Evolutionary conservation across 805 yeast genomes (phyloP).

Genomic region (Lipomyces kockii): DNA sequence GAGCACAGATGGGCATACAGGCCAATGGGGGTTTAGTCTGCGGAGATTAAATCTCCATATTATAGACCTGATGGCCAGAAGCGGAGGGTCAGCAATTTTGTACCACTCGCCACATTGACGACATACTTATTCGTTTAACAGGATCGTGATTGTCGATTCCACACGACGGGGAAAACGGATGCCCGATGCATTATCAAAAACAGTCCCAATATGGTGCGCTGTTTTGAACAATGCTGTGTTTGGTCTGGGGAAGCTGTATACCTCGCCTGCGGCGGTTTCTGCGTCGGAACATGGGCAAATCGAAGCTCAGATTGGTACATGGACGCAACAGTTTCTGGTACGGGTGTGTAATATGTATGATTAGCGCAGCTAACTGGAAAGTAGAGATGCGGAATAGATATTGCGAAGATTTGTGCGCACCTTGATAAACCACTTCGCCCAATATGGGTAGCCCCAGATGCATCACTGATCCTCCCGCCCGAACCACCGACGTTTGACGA

Average conservation of each 20-base stretch:
- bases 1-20: slow-evolving; percentile 88
- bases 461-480: slow-evolving; percentile 42
- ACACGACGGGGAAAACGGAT: slow-evolving; percentile 82
- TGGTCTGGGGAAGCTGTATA: slow-evolving; percentile 45
- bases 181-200: slow-evolving; percentile 87
- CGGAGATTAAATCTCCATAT: slow-evolving; percentile 78
- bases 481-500: slow-evolving; percentile 45
- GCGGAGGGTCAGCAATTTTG: slow-evolving; percentile 48
- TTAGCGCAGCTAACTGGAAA: not conserved
- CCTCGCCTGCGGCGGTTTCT: slow-evolving; percentile 62
- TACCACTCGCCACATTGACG: not conserved
- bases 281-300: slow-evolving; percentile 62
- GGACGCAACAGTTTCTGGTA: slow-evolving; percentile 53
- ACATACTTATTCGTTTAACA: not conserved
- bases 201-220: slow-evolving; percentile 91
- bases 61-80: slow-evolving; percentile 52
- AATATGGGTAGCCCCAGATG: slow-evolving; percentile 68
- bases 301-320: slow-evolving; percentile 51
- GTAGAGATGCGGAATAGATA: slow-evolving; percentile 45
- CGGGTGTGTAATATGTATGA: slow-evolving; percentile 34
- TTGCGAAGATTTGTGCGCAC: slow-evolving; percentile 44
- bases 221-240: slow-evolving; percentile 64
- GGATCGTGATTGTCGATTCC: slow-evolving; percentile 71
- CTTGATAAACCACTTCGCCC: slow-evolving; percentile 64
- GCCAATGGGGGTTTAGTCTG: slow-evolving; percentile 77